Percentiles rank a stretch among this genome's conserved stretches.
Evolutionary conservation across 1,139 yeast genomes (phyloP).

Genomic region (Nakaseomyces delphensis): DNA sequence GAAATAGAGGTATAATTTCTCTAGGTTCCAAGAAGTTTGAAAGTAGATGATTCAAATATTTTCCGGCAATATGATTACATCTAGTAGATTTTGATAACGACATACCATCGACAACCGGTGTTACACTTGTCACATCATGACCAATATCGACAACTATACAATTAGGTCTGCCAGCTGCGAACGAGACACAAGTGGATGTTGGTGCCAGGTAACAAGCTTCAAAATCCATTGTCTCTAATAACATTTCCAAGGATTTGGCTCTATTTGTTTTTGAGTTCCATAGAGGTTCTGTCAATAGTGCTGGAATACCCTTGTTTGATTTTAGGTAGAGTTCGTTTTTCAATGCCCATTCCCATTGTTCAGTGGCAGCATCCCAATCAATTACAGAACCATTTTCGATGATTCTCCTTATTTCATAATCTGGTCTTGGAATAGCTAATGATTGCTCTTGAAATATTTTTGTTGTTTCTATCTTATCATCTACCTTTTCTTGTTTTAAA

Average conservation of each 20-base stretch:
- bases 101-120: constrained; percentile 92
- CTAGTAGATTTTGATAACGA: constrained; percentile 65
- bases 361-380: constrained; percentile 73
- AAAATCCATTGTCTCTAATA: constrained; percentile 63
- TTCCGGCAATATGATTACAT: constrained; percentile 61
- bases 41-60: constrained; percentile 35
- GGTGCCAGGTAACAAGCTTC: constrained; percentile 86
- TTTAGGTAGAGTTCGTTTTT: constrained; percentile 23
- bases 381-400: constrained; percentile 49
- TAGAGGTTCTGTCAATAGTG: constrained; percentile 29
- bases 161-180: constrained; percentile 89
- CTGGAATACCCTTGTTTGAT: constrained; percentile 35
- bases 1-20: constrained; percentile 29
- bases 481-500: constrained; percentile 9
- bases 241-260: constrained; percentile 60
- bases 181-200: constrained; percentile 81
- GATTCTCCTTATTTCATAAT: constrained; percentile 49
- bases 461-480: constrained; percentile 22
- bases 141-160: constrained; percentile 93
- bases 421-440: constrained; percentile 46
- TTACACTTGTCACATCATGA: constrained; percentile 70
- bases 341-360: constrained; percentile 53
- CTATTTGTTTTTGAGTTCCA: constrained; percentile 74
- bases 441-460: constrained; percentile 45
- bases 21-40: constrained; percentile 22